These are phyloP conservation scores for Globisporangium abappressorium DNA, from an alignment of 352 stramenopile genomes.

Conservation along the genomic window DNA sequence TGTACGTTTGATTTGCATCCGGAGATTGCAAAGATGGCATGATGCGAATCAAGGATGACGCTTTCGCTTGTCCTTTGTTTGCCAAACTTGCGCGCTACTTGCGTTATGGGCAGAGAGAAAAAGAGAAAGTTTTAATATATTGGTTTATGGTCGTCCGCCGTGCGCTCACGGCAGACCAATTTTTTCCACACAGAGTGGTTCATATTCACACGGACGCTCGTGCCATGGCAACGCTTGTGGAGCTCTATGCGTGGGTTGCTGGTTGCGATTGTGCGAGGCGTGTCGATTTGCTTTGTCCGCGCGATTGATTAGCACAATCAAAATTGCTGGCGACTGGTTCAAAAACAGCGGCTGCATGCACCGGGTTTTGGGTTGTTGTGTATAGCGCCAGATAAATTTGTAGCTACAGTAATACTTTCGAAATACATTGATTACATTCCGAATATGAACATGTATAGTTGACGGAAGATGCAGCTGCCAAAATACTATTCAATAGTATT, in stretches of 20 bases:
- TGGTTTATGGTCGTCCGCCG: not conserved
- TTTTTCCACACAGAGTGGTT: not conserved
- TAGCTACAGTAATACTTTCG: too few relatives aligned
- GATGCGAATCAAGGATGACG: too few relatives aligned
- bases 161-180: too few relatives aligned
- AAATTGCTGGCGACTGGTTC: not conserved
- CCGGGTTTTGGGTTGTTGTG: not conserved
- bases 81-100: too few relatives aligned
- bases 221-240: not conserved
- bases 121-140: not conserved
- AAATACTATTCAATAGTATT: too few relatives aligned
- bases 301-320: not conserved
- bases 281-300: not conserved
- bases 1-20: not conserved
- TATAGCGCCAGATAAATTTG: too few relatives aligned
- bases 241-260: not conserved
- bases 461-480: too few relatives aligned
- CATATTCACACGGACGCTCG: not conserved
- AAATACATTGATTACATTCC: too few relatives aligned
- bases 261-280: not conserved
- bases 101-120: not conserved
- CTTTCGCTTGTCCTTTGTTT: too few relatives aligned
- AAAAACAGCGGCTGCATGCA: not conserved
- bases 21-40: not conserved
- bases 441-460: too few relatives aligned